A percentile compares a stretch with the other conserved stretches of the same genome.
These are phyloP conservation scores for Castanea sativa DNA, from an alignment of 306 rosid species.

Conservation along the genomic window DNA sequence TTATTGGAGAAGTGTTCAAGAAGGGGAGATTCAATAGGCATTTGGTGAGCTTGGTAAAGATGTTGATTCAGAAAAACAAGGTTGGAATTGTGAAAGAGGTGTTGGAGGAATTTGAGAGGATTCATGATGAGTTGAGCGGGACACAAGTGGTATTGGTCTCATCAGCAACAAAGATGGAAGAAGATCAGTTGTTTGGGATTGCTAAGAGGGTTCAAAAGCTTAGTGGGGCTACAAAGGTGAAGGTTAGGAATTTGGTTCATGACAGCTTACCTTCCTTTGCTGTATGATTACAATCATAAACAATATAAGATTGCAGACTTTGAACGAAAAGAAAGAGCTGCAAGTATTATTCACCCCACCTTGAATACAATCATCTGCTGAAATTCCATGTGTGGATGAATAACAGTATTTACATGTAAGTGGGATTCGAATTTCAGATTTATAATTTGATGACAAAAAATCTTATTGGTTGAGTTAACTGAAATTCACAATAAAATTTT, in stretches of 20 bases:
- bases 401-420: too few relatives aligned
- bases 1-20: slow-evolving; percentile 27
- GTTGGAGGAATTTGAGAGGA: slow-evolving; percentile 69
- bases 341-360: too few relatives aligned
- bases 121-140: slow-evolving; percentile 58
- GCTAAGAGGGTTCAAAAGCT: slow-evolving; percentile 43
- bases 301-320: not conserved
- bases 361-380: too few relatives aligned
- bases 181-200: slow-evolving; percentile 45
- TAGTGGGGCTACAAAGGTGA: slow-evolving; percentile 53
- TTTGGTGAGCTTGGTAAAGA: slow-evolving; percentile 54
- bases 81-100: slow-evolving; percentile 43
- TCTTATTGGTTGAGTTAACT: too few relatives aligned
- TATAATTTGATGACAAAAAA: too few relatives aligned
- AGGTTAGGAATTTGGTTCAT: slow-evolving; percentile 48
- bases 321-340: not conserved
- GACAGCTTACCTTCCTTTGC: slow-evolving; percentile 25
- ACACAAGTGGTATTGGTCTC: slow-evolving; percentile 59
- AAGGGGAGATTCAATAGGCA: slow-evolving; percentile 46
- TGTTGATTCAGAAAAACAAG: slow-evolving; percentile 57
- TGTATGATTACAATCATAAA: not conserved
- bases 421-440: too few relatives aligned
- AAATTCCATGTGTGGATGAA: too few relatives aligned
- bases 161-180: slow-evolving; percentile 36
- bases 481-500: too few relatives aligned